These are phyloP conservation scores for Tuber borchii DNA, from an alignment of 495 filamentous ascomycete genomes.

Conservation along the genomic window DNA sequence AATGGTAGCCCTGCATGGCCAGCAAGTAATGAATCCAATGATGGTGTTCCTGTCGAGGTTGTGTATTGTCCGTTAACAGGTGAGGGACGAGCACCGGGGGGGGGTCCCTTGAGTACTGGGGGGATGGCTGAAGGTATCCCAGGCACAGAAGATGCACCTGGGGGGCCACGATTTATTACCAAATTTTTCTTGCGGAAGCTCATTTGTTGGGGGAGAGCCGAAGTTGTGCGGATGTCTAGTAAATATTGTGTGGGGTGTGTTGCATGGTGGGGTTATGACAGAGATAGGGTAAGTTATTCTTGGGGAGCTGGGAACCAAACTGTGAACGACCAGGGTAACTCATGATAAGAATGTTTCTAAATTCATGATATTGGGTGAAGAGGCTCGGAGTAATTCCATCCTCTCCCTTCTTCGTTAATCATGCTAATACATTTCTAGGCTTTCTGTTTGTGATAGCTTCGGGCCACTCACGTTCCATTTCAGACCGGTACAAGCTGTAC, in stretches of 20 bases:
- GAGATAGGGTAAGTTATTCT: not conserved
- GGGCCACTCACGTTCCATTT: no score
- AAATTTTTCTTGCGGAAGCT: conserved; percentile 87
- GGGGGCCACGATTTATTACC: conserved; percentile 51
- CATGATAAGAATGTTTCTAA: not conserved
- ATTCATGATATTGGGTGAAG: not conserved
- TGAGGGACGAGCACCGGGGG: conserved; percentile 74
- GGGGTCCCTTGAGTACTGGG: conserved; percentile 43
- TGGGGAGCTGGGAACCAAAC: not conserved
- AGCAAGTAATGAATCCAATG: conserved; percentile 76
- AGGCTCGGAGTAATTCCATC: not conserved
- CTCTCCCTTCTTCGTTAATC: not conserved
- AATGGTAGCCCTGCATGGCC: conserved; percentile 83
- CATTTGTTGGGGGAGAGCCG: conserved; percentile 50
- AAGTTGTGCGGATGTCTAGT: not conserved
- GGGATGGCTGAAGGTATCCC: not conserved
- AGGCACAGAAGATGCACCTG: conserved; percentile 36
- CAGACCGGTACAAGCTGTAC: no score
- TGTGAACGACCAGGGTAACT: not conserved
- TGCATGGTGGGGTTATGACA: not conserved
- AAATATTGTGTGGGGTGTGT: not conserved
- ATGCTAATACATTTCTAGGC: no score
- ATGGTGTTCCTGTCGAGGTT: conserved; percentile 81
- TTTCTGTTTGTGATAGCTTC: no score
- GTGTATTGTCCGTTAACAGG: conserved; percentile 80